A percentile compares a stretch with the other conserved stretches of the same genome.
Evolutionary conservation across 2,329 filamentous ascomycete genomes (phyloP).

Genomic region (Karstenula rhodostoma): DNA sequence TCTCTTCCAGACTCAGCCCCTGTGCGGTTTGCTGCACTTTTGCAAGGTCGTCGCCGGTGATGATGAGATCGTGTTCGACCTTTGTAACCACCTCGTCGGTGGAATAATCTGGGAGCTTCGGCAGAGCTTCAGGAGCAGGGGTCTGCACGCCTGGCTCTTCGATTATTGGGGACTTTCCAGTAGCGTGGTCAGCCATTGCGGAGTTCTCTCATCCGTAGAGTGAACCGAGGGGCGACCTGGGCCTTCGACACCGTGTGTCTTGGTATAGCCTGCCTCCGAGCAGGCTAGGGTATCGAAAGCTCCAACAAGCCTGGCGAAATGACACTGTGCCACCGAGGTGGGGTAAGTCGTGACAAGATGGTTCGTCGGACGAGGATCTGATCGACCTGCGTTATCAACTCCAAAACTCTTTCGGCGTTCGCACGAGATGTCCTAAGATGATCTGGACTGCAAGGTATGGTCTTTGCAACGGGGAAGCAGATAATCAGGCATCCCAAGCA

Average conservation of each 20-base stretch:
- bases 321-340: neutral
- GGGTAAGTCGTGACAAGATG: neutral
- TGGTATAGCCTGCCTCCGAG: neutral
- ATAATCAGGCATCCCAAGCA: neutral
- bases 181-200: neutral
- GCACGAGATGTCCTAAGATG: neutral
- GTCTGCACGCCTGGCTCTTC: neutral
- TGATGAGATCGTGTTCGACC: slow-evolving; percentile 16
- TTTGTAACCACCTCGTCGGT: slow-evolving; percentile 6
- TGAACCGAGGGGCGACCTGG: neutral
- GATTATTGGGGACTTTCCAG: neutral
- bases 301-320: neutral
- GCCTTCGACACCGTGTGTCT: neutral
- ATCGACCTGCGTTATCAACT: neutral
- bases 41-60: slow-evolving; percentile 18
- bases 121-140: neutral
- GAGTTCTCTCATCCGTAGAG: neutral
- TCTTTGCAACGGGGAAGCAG: neutral
- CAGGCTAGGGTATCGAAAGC: neutral
- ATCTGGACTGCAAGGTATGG: neutral
- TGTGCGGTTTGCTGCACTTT: slow-evolving; percentile 15
- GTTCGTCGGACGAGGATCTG: neutral
- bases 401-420: neutral
- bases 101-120: slow-evolving; percentile 5
- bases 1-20: slow-evolving; percentile 14